phyloP scores from a whole-genome alignment of 163 green algal genomes.

The Chlamydomonas reinhardtii region DNA sequence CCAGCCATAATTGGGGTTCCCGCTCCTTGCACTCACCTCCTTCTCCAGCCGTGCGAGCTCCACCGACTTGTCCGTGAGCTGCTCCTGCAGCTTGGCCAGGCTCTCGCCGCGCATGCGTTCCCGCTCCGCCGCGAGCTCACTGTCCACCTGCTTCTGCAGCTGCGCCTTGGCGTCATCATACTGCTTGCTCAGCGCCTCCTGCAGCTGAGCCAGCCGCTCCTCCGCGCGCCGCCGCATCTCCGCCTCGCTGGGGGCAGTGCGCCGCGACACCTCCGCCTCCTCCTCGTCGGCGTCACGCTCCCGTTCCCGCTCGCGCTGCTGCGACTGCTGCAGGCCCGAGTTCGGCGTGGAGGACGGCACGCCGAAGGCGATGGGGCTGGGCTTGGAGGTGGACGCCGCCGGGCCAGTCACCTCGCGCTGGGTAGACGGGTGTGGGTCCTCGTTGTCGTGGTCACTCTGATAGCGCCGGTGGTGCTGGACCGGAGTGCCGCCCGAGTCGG shows the following conservation, averaged over 20 bases:
- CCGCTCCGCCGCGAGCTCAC: constrained; percentile 31
- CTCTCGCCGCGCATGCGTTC: constrained; percentile 15
- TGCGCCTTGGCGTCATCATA: constrained; percentile 40
- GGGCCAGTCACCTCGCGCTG: neutral
- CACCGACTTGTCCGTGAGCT: constrained; percentile 32
- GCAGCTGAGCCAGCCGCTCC: constrained; percentile 39
- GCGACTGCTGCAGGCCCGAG: neutral
- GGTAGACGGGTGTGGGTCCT: constrained; percentile 1
- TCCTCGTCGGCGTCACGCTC: neutral
- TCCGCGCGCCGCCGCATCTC: constrained; percentile 39
- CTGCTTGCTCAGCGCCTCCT: constrained; percentile 38
- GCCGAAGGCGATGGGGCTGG: neutral
- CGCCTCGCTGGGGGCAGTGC: constrained; percentile 13
- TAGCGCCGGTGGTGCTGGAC: constrained; percentile 31
- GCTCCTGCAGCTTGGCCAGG: constrained; percentile 44
- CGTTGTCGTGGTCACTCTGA: constrained; percentile 26
- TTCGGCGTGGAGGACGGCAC: neutral
- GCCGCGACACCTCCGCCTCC: constrained; percentile 37
- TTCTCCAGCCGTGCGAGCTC: constrained; percentile 20
- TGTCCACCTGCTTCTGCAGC: constrained; percentile 55
- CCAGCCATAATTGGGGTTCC: too few relatives aligned
- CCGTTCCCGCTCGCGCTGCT: neutral
- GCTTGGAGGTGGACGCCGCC: too few relatives aligned
- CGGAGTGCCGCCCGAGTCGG: neutral
- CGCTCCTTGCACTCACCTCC: constrained; percentile 2